Base-by-base conservation (phyloP, 208 protist genomes). In the Leishmania major region DNA sequence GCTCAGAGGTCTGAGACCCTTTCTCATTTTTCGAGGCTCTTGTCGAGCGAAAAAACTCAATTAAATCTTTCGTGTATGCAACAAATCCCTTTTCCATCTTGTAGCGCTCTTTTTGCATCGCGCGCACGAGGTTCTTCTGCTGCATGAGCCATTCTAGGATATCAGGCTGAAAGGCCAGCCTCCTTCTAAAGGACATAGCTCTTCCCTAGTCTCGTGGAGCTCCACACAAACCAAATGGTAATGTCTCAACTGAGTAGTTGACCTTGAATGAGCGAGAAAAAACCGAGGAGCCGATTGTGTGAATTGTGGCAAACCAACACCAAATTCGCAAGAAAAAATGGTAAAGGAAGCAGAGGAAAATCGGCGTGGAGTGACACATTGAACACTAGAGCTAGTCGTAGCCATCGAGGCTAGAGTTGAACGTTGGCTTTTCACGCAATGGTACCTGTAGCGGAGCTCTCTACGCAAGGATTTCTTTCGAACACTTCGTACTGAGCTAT, bases 71-170 rank as follows among this genome's bases (percentile, higher is more conserved):
- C 40, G 88, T 88, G 66, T 95, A 96, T 2, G 76, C 88, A 25
- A 95, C 71, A 87, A 98, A 95, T 3, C 95, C 95, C 72, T 95
- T 96, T 80, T 98, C 91, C 75, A 95, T 71, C 37, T 88, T 88
- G 70, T 91, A 90, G 11, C 89, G 88, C 77, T 96, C 89, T 37
- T 87, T 88, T 0, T 81, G 84, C 64, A 96, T 37, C 22, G 79
- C 64, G 49, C 84, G 80, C 37, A 95, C 73, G 13, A 86, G 57
- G 7, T 60, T 31, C 71, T 85, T 84, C 66, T 96, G 92, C 2
- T 82, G 49, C 31, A 83, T 71, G 17, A 92, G 51, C 90, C 91
- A 97, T 60, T 96, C 91, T 40, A 97, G 60, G 22, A 97, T 83
- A 79, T 97, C 94, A 7, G 88, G 82, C 79, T 96, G 91, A 78